These are phyloP conservation scores for Lepiota subincarnata DNA, from an alignment of 768 basidiomycete species.

Conservation along the genomic window DNA sequence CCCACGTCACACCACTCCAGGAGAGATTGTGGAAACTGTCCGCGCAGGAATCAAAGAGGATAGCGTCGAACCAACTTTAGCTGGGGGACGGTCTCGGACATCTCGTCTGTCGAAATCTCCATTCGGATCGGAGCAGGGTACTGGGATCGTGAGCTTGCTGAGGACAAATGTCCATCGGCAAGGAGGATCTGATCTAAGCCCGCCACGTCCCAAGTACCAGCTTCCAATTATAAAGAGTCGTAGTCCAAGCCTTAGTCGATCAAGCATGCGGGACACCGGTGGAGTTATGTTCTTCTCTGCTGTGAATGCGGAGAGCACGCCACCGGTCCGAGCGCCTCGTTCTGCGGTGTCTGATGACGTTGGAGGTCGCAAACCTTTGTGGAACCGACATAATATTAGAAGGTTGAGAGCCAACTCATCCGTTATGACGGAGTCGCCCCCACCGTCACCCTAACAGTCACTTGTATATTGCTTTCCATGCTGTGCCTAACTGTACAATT, in stretches of 20 bases:
- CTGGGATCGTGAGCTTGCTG: conserved; percentile 15
- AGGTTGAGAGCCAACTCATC: conserved; percentile 1
- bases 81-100: conserved; percentile 6
- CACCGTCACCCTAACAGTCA: not conserved
- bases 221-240: not conserved
- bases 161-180: conserved; percentile 32
- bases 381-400: not conserved
- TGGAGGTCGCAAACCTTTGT: not conserved
- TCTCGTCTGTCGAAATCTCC: conserved; percentile 12
- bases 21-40: not conserved
- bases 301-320: conserved; percentile 8
- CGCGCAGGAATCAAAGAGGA: not conserved
- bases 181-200: conserved; percentile 23
- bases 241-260: conserved; percentile 1
- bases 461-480: no score
- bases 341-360: conserved; percentile 10
- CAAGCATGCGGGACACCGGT: not conserved
- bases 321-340: conserved; percentile 1
- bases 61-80: not conserved
- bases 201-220: conserved; percentile 22
- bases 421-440: not conserved
- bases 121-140: conserved; percentile 10
- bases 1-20: conserved; percentile 11
- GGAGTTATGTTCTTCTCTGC: conserved; percentile 4
- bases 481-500: not conserved